These are phyloP conservation scores for Penicillium occitanis DNA, from an alignment of 2,329 filamentous ascomycete genomes.

Conservation along the genomic window DNA sequence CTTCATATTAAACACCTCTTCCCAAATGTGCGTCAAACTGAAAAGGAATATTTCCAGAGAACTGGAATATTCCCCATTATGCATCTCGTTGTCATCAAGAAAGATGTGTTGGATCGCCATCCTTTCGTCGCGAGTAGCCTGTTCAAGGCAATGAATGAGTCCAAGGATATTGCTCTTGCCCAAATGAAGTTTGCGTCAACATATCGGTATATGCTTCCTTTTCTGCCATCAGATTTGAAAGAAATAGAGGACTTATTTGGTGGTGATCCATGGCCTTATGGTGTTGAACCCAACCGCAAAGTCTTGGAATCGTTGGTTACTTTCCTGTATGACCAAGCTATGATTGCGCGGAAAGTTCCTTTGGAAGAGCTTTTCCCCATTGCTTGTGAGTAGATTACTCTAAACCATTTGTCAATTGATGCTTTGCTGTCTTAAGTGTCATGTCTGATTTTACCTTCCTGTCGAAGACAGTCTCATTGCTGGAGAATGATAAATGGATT, in stretches of 20 bases:
- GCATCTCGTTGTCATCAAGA: constrained; percentile 32
- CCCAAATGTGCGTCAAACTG: constrained; percentile 36
- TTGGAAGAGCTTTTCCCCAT: constrained; percentile 33
- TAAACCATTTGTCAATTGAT: background rate
- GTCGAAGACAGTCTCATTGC: too few species aligned
- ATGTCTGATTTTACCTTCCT: too few species aligned
- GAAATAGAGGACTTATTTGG: constrained; percentile 38
- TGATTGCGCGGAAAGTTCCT: constrained; percentile 31
- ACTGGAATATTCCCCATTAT: constrained; percentile 37
- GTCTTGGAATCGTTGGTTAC: constrained; percentile 34
- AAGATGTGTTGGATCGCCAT: constrained; percentile 32
- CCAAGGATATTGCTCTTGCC: constrained; percentile 33
- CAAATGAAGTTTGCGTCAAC: constrained; percentile 24
- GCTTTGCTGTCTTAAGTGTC: too few species aligned
- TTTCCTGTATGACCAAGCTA: constrained; percentile 33
- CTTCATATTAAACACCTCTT: constrained; percentile 26
- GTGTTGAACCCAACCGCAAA: constrained; percentile 34
- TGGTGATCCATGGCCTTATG: constrained; percentile 33
- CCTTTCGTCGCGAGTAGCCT: constrained; percentile 33
- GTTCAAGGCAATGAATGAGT: constrained; percentile 36
- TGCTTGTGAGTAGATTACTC: background rate
- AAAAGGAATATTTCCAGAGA: constrained; percentile 35
- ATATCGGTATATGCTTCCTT: constrained; percentile 38
- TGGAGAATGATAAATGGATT: too few species aligned
- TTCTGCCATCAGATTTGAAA: constrained; percentile 33